Evolutionary conservation across 306 rosid species (phyloP), one percentile per base, ranked within the genome.

Genomic region (Boehmeria nivea): DNA sequence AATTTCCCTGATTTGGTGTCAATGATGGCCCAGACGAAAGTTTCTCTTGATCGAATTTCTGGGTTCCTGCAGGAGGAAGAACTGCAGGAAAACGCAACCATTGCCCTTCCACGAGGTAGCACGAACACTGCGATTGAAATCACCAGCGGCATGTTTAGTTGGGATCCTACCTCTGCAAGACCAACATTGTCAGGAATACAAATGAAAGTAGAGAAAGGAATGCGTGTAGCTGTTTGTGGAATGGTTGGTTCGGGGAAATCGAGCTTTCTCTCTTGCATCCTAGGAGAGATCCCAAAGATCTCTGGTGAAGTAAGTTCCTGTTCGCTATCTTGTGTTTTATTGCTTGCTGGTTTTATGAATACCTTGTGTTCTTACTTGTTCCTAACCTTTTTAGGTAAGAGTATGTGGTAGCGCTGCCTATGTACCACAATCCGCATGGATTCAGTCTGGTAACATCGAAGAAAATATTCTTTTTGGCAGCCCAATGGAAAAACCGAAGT

Each of bases 21-120:
- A 14, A 93, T 87, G 77, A 93, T 93, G 99, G 99, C 96, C 61
- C 99, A 93, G 84, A 93, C 99, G 63, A 93, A 87, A 70, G 99
- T 93, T 78, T 93, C 99, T 69, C 88, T 93, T 40, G 99, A 93
- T 80, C 83, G 99, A 38, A 68, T 93, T 65, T 87, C 95, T 50
- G 69, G 86, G 61, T 88, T 93, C 79, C 78, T 93, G 67, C 83
- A 69, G 64, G 96, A 93, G 70, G 96, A 93, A 79, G 96, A 93
- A 73, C 79, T 93, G 69, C 96, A 68, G 73, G 90, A 76, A 71
- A 95, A 88, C 53, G 99, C 99, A 57, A 88, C 99, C 59, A 73
- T 78, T 52, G 61, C 64, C 68, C 68, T 93, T 56, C 95, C 99
- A 9, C 77, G 66, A 45, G 99, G 95, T 50, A 51, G 74, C 48